Conservation (phyloP, 2,329 filamentous ascomycete genomes). For the Meredithiella fracta region DNA sequence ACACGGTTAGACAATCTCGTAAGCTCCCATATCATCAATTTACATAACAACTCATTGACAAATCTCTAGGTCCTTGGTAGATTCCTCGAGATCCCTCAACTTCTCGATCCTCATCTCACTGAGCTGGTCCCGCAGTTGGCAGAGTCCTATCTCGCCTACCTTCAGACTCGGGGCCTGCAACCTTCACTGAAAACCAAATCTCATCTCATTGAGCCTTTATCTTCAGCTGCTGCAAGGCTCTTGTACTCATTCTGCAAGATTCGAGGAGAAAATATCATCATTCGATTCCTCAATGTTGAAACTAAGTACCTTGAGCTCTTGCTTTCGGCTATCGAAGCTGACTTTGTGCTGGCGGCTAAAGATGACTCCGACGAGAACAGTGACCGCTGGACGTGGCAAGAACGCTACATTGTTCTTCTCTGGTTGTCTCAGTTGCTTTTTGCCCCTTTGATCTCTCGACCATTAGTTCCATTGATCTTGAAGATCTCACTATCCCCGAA, state of each 20-base stretch:
- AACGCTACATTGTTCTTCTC: conserved; percentile 70
- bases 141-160: conserved; percentile 55
- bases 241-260: conserved; percentile 91
- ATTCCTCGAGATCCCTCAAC: conserved; percentile 89
- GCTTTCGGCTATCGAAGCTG: conserved; percentile 54
- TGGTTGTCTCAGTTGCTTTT: conserved; percentile 75
- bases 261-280: conserved; percentile 79
- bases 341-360: conserved; percentile 23
- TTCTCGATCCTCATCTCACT: conserved; percentile 72
- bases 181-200: conserved; percentile 20
- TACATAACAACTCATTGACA: not conserved
- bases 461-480: conserved; percentile 49
- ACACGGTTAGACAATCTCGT: conserved; percentile 32
- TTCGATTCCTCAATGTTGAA: conserved; percentile 81
- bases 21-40: conserved; percentile 12
- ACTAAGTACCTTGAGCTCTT: conserved; percentile 69
- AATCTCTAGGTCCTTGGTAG: conserved; percentile 50
- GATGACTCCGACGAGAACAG: not conserved
- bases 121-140: conserved; percentile 59
- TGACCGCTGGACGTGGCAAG: conserved; percentile 55
- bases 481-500: conserved; percentile 27
- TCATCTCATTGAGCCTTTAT: conserved; percentile 37
- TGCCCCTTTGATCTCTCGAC: conserved; percentile 82
- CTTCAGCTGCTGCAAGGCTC: conserved; percentile 58
- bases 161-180: conserved; percentile 31